Evolutionary conservation across 148 eudicot species (phyloP), one percentile per base, ranked within the genome.

Genomic region (Heliamphora exappendiculata): DNA sequence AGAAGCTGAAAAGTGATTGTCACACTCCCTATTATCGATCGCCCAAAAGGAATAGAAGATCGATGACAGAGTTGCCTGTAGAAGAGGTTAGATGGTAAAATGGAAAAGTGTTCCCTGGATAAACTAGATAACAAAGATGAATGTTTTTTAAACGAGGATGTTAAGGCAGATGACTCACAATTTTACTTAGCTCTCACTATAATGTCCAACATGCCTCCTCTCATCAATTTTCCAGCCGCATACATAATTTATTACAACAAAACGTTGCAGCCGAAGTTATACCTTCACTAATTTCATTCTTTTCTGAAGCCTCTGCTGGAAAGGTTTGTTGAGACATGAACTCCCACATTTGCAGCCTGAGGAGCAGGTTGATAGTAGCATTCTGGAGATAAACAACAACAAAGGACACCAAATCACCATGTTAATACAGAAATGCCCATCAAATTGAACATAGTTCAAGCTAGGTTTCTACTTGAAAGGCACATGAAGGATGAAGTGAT

Each of bases 211-310:
- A 33, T 67, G 13, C 36, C 5, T 66, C 70, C 20, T 37, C 26
- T n/a, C 71, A 39, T 67, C 37, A 7, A 20, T 39, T 9, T 63
- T 19, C 51, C 73, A 44, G 45, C 60, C 3, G 29, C 70, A 70
- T 22, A n/a, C 65, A 45, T 59, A 9, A 33, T 37, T 19, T 20
- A 34, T 7, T 16, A 66, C 16, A 0, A 34, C 9, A 13, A 50
- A 31, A 24, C 20, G 8, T 42, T 76, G 36, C 16, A 74, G 37
- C 20, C 45, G 24, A 64, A 31, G 24, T 17, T 63, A 64, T 82
- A 96, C 99, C 94, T 90, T 81, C 76, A 96, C 98, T 75, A 86
- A 64, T 82, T 87, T 93, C 98, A 96, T 85, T 84, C 90, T 96
- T 81, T 96, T 96, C 47, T 82, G 81, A 71, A 83, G 90, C 44